Conservation (phyloP, 768 basidiomycete species). For the Phanerodontia chrysosporium region DNA sequence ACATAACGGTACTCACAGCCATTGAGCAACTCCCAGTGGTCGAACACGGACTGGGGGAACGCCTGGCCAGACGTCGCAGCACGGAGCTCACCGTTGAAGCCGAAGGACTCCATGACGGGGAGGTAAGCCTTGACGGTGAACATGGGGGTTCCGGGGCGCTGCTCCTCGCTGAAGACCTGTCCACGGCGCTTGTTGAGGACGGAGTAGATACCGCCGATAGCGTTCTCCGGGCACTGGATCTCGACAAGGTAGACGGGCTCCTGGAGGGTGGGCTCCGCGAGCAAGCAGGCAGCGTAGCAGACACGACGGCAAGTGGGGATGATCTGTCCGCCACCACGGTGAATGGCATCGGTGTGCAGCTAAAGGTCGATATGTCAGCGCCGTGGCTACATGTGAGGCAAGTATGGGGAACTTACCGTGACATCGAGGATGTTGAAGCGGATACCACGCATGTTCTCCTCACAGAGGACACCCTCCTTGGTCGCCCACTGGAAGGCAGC, state of each 20-base stretch:
- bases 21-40: constrained; percentile 86
- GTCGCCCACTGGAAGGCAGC: constrained; percentile 99
- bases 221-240: constrained; percentile 96
- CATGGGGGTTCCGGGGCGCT: constrained; percentile 96
- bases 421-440: constrained; percentile 96
- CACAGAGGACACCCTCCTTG: constrained; percentile 94
- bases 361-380: constrained; percentile 26
- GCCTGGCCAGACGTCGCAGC: constrained; percentile 93
- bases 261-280: constrained; percentile 88
- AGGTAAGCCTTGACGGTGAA: constrained; percentile 98
- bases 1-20: constrained; percentile 61
- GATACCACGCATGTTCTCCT: constrained; percentile 99
- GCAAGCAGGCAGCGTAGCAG: constrained; percentile 91
- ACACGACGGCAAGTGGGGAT: constrained; percentile 97
- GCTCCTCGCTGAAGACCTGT: constrained; percentile 97
- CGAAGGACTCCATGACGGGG: constrained; percentile 89
- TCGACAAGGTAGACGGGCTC: constrained; percentile 98
- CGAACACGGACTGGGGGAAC: constrained; percentile 94
- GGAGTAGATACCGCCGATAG: constrained; percentile 96
- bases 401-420: constrained; percentile 66
- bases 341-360: constrained; percentile 98
- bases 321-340: constrained; percentile 98
- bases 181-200: constrained; percentile 95
- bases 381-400: too few species aligned
- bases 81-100: constrained; percentile 96